Evolutionary conservation across 1,284 basidiomycete species (phyloP).

Genomic region (Melanopsichium pennsylvanicum): DNA sequence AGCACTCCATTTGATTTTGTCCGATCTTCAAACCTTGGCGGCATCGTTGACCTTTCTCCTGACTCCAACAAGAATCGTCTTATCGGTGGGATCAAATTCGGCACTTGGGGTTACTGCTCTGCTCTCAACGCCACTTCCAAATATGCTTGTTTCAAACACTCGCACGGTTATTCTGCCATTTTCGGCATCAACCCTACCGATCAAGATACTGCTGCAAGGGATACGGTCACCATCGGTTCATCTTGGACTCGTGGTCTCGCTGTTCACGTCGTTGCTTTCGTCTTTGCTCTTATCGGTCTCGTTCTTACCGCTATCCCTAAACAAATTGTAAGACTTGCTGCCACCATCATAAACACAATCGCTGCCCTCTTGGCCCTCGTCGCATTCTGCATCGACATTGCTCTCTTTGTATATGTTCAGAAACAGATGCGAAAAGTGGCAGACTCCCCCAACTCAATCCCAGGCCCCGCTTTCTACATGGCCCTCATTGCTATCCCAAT

Average conservation of each 20-base stretch:
- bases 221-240: conserved; percentile 17
- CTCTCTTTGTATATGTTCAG: conserved; percentile 31
- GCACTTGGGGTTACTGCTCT: conserved; percentile 49
- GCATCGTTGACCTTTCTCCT: conserved; percentile 18
- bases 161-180: conserved; percentile 28
- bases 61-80: conserved; percentile 13
- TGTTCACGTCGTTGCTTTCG: conserved; percentile 45
- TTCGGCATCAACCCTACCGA: conserved; percentile 30
- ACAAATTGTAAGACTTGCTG: conserved; percentile 15
- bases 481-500: conserved; percentile 33
- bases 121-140: conserved; percentile 10
- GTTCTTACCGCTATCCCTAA: conserved; percentile 30
- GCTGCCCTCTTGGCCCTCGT: conserved; percentile 15
- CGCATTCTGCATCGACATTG: conserved; percentile 38
- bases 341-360: conserved; percentile 14
- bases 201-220: conserved; percentile 8
- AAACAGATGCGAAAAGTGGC: conserved; percentile 19
- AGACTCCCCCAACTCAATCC: background rate
- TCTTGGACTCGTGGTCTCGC: conserved; percentile 43
- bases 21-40: conserved; percentile 8
- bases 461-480: conserved; percentile 41
- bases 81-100: conserved; percentile 20
- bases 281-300: conserved; percentile 17
- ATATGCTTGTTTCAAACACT: conserved; percentile 35
- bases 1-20: conserved; percentile 42